A percentile compares a stretch with the other conserved stretches of the same genome.
phyloP scores from a whole-genome alignment of 2,329 filamentous ascomycete genomes.

The Colletotrichum coccodes region DNA sequence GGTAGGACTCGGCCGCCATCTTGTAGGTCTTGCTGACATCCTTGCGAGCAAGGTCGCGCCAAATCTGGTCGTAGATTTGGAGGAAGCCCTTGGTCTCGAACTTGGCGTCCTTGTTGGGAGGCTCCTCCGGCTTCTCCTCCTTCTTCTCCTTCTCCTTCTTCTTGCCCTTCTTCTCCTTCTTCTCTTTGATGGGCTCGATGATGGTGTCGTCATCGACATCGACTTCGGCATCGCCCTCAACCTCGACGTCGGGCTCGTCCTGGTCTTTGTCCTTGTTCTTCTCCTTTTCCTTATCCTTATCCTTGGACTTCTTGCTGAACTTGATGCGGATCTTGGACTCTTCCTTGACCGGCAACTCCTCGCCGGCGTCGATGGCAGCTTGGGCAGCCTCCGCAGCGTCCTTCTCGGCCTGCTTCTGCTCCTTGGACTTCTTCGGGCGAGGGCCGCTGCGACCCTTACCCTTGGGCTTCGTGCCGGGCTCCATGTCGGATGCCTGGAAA shows the following conservation, averaged over 20 bases:
- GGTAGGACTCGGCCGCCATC: constrained; percentile 85
- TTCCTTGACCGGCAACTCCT: constrained; percentile 73
- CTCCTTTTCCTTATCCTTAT: constrained; percentile 54
- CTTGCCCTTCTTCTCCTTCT: constrained; percentile 59
- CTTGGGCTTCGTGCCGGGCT: constrained; percentile 58
- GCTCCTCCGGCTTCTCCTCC: constrained; percentile 57
- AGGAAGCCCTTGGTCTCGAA: constrained; percentile 94
- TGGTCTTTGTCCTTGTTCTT: constrained; percentile 47
- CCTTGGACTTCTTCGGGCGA: constrained; percentile 90
- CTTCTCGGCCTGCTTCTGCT: constrained; percentile 84
- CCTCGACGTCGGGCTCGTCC: constrained; percentile 46
- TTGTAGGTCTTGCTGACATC: constrained; percentile 94
- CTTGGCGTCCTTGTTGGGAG: constrained; percentile 66
- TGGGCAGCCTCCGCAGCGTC: constrained; percentile 88
- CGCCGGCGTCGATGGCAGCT: constrained; percentile 81
- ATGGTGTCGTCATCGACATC: constrained; percentile 46
- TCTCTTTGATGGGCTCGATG: constrained; percentile 48
- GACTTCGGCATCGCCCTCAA: constrained; percentile 46
- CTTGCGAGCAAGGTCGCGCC: constrained; percentile 92
- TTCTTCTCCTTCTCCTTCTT: constrained; percentile 55
- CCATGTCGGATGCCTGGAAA: constrained; percentile 76
- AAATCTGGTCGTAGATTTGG: constrained; percentile 97
- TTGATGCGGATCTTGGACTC: constrained; percentile 72
- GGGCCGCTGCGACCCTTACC: constrained; percentile 67
- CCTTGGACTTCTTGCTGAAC: constrained; percentile 62